Evolutionary conservation across 345 rosid genomes (phyloP).

Genomic region (Chamaenerion angustifolium): DNA sequence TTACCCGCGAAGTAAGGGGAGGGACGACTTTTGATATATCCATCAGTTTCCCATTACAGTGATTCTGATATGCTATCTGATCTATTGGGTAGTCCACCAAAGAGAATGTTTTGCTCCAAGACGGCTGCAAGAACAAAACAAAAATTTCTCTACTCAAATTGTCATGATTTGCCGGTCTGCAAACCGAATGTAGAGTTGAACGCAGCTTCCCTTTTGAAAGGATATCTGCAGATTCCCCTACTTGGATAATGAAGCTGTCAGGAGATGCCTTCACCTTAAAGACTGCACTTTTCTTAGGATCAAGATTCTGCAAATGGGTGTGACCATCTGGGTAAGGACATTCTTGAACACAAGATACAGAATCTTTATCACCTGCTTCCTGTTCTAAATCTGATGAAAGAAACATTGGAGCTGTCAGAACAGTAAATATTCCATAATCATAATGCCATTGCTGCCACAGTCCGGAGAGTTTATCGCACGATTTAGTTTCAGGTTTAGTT

Average conservation of each 20-base stretch:
- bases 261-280: constrained; percentile 55
- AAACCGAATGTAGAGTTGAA: constrained; percentile 69
- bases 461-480: constrained; percentile 14
- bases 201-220: constrained; percentile 57
- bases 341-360: constrained; percentile 16
- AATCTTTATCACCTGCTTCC: constrained; percentile 9
- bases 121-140: constrained; percentile 70
- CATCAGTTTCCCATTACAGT: constrained; percentile 12
- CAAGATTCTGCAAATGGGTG: constrained; percentile 44
- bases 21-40: constrained; percentile 41
- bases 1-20: constrained; percentile 51
- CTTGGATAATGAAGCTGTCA: constrained; percentile 71
- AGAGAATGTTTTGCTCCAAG: constrained; percentile 65
- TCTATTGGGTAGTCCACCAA: constrained; percentile 25
- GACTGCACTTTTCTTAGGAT: constrained; percentile 38
- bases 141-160: constrained; percentile 66
- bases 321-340: constrained; percentile 29
- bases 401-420: constrained; percentile 80
- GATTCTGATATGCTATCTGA: constrained; percentile 11
- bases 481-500: constrained; percentile 2
- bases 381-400: constrained; percentile 13
- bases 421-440: constrained; percentile 82
- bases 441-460: constrained; percentile 97
- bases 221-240: constrained; percentile 78
- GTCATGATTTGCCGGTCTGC: constrained; percentile 40